Evolutionary conservation across 129 eudicot species (phyloP).

Genomic region (Tanacetum coccineum): DNA sequence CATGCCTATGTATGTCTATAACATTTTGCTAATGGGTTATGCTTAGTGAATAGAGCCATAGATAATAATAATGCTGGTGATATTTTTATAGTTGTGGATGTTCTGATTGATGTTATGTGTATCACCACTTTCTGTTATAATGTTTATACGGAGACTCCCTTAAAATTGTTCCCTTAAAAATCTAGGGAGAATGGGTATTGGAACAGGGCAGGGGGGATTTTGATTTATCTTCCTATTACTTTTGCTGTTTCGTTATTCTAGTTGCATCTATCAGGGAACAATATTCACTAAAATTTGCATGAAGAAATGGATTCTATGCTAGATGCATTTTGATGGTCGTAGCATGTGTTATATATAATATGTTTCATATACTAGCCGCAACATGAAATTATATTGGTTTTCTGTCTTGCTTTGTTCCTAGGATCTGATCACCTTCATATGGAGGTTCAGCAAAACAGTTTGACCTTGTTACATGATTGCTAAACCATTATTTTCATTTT

Average conservation of each 20-base stretch:
- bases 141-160: background rate
- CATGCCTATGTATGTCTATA: too few relatives aligned
- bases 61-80: background rate
- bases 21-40: too few relatives aligned
- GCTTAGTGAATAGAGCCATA: background rate
- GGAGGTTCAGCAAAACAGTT: background rate
- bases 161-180: background rate
- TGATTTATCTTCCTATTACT: background rate
- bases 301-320: constrained; percentile 10
- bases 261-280: background rate
- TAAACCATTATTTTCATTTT: background rate
- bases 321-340: background rate
- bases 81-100: background rate
- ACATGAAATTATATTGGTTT: background rate
- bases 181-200: background rate
- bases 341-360: constrained; percentile 3
- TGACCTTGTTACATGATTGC: background rate
- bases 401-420: background rate
- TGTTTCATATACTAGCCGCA: background rate
- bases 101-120: background rate
- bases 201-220: background rate
- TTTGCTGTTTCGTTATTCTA: constrained; percentile 6
- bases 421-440: background rate
- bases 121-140: background rate
- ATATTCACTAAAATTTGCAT: background rate